These are phyloP conservation scores for Prunus salicina DNA, from an alignment of 306 rosid species.

Conservation along the genomic window DNA sequence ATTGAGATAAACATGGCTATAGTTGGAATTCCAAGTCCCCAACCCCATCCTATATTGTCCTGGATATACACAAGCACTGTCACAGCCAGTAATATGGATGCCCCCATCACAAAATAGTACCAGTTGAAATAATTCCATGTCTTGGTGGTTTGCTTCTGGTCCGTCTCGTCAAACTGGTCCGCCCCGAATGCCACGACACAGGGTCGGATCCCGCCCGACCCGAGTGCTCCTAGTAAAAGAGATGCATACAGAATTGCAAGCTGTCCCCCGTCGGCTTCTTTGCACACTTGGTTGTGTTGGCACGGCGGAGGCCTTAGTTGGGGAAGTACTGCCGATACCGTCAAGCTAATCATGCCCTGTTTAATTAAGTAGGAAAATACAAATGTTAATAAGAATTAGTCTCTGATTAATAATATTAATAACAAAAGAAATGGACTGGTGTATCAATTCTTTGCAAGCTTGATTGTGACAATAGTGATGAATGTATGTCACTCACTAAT, in stretches of 20 bases:
- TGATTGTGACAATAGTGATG: not conserved
- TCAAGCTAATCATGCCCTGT: constrained; percentile 80
- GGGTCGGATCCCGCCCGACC: constrained; percentile 97
- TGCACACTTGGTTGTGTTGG: constrained; percentile 44
- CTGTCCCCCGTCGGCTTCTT: constrained; percentile 61
- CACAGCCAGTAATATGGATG: constrained; percentile 70
- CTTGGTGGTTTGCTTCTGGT: constrained; percentile 56
- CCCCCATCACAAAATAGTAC: constrained; percentile 94
- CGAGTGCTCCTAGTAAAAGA: constrained; percentile 58
- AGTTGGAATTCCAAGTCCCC: constrained; percentile 82
- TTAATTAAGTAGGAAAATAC: not conserved
- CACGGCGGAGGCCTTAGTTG: constrained; percentile 77
- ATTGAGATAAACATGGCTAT: constrained; percentile 78
- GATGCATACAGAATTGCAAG: constrained; percentile 53
- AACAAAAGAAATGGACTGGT: not conserved
- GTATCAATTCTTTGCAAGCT: not conserved
- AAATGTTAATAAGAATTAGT: not conserved
- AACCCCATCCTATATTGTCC: constrained; percentile 91
- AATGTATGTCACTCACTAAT: not conserved
- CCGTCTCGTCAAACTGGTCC: constrained; percentile 79
- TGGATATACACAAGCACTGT: constrained; percentile 86
- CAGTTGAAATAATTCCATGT: constrained; percentile 91
- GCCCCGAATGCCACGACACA: constrained; percentile 96
- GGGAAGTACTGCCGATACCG: constrained; percentile 76
- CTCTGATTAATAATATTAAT: not conserved